Evolutionary conservation across 2,329 filamentous ascomycete species (phyloP), one percentile per base, ranked within the genome.

Genomic region (Harringtonia aguacate): DNA sequence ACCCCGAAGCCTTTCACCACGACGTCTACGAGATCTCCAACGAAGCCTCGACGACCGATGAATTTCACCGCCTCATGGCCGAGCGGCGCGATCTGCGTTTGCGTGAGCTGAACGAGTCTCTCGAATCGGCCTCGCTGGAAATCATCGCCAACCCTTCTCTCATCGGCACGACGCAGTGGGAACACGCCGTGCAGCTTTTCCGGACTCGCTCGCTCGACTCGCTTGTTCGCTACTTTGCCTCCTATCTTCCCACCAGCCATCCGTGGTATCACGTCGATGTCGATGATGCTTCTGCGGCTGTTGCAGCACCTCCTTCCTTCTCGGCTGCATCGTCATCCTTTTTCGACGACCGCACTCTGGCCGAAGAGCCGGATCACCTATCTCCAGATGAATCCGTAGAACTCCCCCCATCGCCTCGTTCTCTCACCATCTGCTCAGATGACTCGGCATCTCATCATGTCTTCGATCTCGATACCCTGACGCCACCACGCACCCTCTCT

Each of bases 1-100:
- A 79, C 58, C 70, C 72, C 50, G 70, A 76, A 49, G 74, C 75
- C 42, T 79, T 79, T 48, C 72, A 78, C 56, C 72, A 76, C 57
- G 75, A 79, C 55, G 75, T 79, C 50, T 75, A 61, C 61, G 75
- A 79, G 59, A 67, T 78, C 40, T 74, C 75, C 30, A 64, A 61
- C 55, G 60, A 65, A 43, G 74, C 75, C 43, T 59, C 61, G 44
- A 67, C 68, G n/a, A 48, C 61, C 44, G 69, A 69, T 38, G 70
- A 78, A 52, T 77, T 79, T 53, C 70, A 78, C 52, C 62, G 60
- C 37, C 58, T 75, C 45, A 65, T 79, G 59, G 65, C 68, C 48
- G 62, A 67, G 42, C 74, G 75, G 51, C 74, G 72, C 60, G 61
- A 67, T 28, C 66, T 72, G 52, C 73, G 75, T 20, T 61, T 77